Conservation (phyloP, 2,329 filamentous ascomycete genomes). For the Alternaria novae-zelandiae region DNA sequence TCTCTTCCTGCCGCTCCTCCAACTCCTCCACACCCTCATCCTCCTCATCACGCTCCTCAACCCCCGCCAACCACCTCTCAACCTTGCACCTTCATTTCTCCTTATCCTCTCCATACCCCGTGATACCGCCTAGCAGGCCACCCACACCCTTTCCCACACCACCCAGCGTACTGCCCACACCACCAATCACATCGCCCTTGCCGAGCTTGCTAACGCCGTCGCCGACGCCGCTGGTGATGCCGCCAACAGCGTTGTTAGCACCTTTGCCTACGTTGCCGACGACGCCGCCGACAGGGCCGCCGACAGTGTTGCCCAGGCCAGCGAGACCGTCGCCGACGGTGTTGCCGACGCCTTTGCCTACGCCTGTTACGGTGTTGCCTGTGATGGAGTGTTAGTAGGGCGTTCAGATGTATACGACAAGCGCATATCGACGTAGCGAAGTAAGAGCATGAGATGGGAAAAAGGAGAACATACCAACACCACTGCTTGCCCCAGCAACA, state of each 20-base stretch:
- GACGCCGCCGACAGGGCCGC: conserved; percentile 50
- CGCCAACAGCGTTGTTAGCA: conserved; percentile 49
- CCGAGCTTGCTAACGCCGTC: conserved; percentile 55
- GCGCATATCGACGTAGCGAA: not conserved
- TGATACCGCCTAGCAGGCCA: conserved; percentile 44
- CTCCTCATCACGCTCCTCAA: not conserved
- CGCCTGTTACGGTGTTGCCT: conserved; percentile 48
- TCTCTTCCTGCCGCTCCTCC: not conserved
- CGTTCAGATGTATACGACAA: not conserved
- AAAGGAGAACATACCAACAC: conserved; percentile 27
- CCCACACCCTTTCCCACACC: conserved; percentile 49
- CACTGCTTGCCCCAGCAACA: conserved; percentile 46
- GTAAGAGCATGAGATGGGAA: too few species aligned
- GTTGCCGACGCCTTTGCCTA: conserved; percentile 43
- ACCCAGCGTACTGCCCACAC: conserved; percentile 50
- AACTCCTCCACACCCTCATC: not conserved
- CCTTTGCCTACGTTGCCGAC: conserved; percentile 53
- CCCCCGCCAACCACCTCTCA: conserved; percentile 11
- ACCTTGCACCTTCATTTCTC: conserved; percentile 25
- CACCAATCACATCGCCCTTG: conserved; percentile 54
- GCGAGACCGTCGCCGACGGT: conserved; percentile 49
- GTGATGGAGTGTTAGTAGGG: not conserved
- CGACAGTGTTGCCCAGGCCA: conserved; percentile 46
- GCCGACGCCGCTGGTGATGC: conserved; percentile 52
- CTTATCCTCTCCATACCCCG: conserved; percentile 30